phyloP scores from a whole-genome alignment of 345 rosid species.

The Salix purpurea region DNA sequence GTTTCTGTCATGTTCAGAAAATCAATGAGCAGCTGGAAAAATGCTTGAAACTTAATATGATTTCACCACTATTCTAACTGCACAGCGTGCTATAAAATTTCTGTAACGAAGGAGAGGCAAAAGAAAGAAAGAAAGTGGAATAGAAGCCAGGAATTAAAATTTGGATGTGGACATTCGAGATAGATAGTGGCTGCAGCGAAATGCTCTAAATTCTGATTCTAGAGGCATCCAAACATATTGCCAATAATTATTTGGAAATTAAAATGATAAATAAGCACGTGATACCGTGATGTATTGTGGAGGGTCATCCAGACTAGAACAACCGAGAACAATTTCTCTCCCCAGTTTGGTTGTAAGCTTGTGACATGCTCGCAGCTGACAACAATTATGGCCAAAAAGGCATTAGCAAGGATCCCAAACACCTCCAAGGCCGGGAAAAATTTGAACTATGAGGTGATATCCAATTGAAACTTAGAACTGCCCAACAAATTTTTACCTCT shows the following conservation, averaged over 20 bases:
- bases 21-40: not conserved
- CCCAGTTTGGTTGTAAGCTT: constrained; percentile 73
- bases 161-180: too few relatives aligned
- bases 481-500: constrained; percentile 47
- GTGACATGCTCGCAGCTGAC: constrained; percentile 83
- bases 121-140: not conserved
- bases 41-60: not conserved
- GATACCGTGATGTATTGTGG: constrained; percentile 68
- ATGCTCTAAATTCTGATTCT: too few relatives aligned
- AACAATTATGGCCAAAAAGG: not conserved
- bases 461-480: constrained; percentile 4
- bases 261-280: not conserved
- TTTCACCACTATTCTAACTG: too few relatives aligned
- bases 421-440: not conserved
- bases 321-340: constrained; percentile 86
- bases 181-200: too few relatives aligned
- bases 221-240: not conserved
- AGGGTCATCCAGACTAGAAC: constrained; percentile 76
- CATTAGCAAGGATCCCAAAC: constrained; percentile 3
- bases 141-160: not conserved
- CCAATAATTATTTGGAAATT: not conserved
- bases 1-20: constrained; percentile 41
- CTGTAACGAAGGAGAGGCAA: too few relatives aligned
- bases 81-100: too few relatives aligned
- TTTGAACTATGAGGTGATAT: not conserved